Evolutionary conservation across 768 basidiomycete genomes (phyloP).

Genomic region (Pleurotus pulmonarius): DNA sequence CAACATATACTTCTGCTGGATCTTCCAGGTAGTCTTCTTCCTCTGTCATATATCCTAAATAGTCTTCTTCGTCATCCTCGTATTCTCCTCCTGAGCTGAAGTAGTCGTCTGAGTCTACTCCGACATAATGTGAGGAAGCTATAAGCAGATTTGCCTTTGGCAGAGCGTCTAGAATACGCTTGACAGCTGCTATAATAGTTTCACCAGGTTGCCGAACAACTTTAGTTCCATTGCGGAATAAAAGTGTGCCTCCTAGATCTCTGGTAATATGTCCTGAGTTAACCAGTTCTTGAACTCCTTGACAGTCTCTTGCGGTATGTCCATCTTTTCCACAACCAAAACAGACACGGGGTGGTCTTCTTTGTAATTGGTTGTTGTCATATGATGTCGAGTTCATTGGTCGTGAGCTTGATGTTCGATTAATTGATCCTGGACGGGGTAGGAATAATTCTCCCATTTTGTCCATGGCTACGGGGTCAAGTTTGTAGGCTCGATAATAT

Average conservation of each 20-base stretch:
- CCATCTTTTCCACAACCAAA: background rate
- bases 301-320: background rate
- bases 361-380: background rate
- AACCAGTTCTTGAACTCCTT: background rate
- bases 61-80: background rate
- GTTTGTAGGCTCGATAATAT: constrained; percentile 6
- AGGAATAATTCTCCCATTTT: background rate
- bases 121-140: no score
- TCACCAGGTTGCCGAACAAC: background rate
- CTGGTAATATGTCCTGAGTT: background rate
- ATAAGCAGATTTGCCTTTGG: no score
- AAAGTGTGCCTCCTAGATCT: background rate
- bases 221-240: background rate
- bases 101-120: background rate
- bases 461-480: background rate
- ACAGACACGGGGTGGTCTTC: background rate
- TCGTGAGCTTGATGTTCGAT: background rate
- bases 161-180: background rate
- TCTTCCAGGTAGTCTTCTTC: background rate
- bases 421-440: background rate
- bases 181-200: background rate
- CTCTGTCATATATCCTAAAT: background rate
- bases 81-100: background rate
- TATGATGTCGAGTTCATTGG: background rate
- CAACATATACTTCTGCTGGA: background rate